Evolutionary conservation across 768 basidiomycete species (phyloP), one percentile per base, ranked within the genome.

Genomic region (Filobasidium floriforme): DNA sequence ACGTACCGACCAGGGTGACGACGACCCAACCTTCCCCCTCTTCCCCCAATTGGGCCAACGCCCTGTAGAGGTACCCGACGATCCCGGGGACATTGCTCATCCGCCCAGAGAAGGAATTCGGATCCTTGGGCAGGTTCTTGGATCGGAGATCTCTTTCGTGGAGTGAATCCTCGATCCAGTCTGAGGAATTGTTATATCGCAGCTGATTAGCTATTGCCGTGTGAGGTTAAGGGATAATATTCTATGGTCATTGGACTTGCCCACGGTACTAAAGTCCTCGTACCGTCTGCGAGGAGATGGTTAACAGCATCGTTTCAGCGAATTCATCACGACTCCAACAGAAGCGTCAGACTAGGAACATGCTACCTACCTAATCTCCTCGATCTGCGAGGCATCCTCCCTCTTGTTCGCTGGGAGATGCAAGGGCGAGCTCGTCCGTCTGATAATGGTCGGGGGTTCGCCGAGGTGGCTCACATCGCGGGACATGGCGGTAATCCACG

Each of bases 141-240:
- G 73, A 81, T 26, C 90, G 86, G 71, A 89, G 82, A 69, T 88
- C 88, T 29, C 92, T 84, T 75, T 98, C 94, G 40, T 89, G 83
- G 51, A 92, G 85, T 1, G 92, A 90, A 80, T 98, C 94, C 73
- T 96, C 89, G 59, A 98, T 89, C 94, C 94, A 98, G 77, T 98
- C 94, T 96, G 71, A n/a, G 41, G 51, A 37, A 9, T 4, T 37
- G 32, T 4, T 37, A 37, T 4, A n/a, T 9, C 1, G 49, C 19
- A 66, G 64, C 62, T 60, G 65, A 37, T 7, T 59, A 18, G 60
- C 59, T 69, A 67, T 72, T 61, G 60, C 18, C 26, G 69, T 62
- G 57, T 55, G 32, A 68, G 46, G 62, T 64, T 61, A 59, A 41
- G n/a, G 32, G 32, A 9, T 37, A 37, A 9, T 37, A 9, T 37